These are phyloP conservation scores for Lichtheimia ornata DNA, from an alignment of 371 early-diverging fungal genomes.

Conservation along the genomic window DNA sequence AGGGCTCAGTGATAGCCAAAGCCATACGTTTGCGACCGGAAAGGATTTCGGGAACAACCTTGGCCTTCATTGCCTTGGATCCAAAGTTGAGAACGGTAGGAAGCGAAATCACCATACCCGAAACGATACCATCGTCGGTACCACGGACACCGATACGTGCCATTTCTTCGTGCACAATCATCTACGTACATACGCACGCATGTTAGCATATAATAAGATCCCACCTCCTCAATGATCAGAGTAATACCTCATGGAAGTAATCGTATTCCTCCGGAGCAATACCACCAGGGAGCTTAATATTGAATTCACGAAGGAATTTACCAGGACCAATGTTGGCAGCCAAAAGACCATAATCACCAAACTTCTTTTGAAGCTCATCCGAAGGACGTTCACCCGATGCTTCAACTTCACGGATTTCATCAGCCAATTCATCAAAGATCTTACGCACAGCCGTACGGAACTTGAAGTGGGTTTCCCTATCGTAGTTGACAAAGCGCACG, in stretches of 20 bases:
- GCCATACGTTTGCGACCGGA: slow-evolving; percentile 76
- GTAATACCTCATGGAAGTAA: slow-evolving; percentile 54
- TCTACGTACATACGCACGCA: not conserved
- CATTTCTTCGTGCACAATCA: slow-evolving; percentile 77
- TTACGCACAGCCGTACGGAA: slow-evolving; percentile 42
- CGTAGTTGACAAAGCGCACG: too few relatives aligned
- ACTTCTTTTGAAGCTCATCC: slow-evolving; percentile 43
- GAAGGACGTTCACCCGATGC: slow-evolving; percentile 41
- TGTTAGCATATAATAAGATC: not conserved
- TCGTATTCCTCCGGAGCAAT: slow-evolving; percentile 63
- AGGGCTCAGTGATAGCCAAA: slow-evolving; percentile 67
- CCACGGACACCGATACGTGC: slow-evolving; percentile 48
- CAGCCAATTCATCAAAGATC: slow-evolving; percentile 42
- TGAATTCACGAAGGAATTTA: slow-evolving; percentile 26
- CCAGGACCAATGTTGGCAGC: slow-evolving; percentile 39
- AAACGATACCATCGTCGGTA: slow-evolving; percentile 37
- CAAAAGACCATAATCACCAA: slow-evolving; percentile 40
- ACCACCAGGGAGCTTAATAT: slow-evolving; percentile 47
- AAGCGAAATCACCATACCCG: slow-evolving; percentile 40
- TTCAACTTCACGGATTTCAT: slow-evolving; percentile 44
- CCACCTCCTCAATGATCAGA: not conserved
- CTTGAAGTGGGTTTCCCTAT: slow-evolving; percentile 54
- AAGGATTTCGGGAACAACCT: slow-evolving; percentile 66
- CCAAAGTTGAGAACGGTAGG: slow-evolving; percentile 58
- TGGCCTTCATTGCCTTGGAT: slow-evolving; percentile 20